Conservation (phyloP, 73 alveolate genomes). For the Paramecium pentaurelia region DNA sequence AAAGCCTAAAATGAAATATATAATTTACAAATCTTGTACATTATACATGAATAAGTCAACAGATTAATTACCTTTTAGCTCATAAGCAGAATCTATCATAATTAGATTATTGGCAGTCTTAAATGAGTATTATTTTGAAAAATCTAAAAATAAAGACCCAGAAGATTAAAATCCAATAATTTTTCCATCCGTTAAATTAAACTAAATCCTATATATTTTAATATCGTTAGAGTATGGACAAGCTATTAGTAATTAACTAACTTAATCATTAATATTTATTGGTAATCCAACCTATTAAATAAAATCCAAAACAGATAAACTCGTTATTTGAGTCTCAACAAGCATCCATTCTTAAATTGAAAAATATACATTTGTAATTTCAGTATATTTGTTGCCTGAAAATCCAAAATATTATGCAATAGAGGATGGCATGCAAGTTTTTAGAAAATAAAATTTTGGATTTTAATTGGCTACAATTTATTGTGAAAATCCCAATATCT, state of each 20-base stretch:
- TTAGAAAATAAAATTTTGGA: background rate
- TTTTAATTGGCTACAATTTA: background rate
- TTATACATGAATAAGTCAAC: background rate
- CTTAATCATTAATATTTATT: background rate
- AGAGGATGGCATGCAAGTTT: background rate
- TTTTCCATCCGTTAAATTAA: background rate
- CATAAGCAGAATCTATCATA: background rate
- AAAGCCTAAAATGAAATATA: background rate
- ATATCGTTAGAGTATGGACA: background rate
- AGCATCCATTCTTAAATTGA: background rate
- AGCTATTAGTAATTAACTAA: background rate
- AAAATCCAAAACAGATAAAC: background rate
- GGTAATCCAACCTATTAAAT: background rate
- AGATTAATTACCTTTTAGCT: background rate
- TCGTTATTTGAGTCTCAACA: background rate
- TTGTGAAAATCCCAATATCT: background rate
- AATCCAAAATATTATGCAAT: background rate
- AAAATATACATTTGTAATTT: background rate
- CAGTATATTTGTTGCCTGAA: background rate
- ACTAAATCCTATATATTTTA: background rate
- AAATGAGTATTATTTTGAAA: background rate
- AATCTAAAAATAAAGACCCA: background rate
- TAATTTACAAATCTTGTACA: background rate
- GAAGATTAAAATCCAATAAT: background rate
- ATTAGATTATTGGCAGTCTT: background rate